Percentiles rank a stretch among this genome's conserved stretches.
Conservation (phyloP, 257 asterid genomes). For the Solanum raphanifolium region DNA sequence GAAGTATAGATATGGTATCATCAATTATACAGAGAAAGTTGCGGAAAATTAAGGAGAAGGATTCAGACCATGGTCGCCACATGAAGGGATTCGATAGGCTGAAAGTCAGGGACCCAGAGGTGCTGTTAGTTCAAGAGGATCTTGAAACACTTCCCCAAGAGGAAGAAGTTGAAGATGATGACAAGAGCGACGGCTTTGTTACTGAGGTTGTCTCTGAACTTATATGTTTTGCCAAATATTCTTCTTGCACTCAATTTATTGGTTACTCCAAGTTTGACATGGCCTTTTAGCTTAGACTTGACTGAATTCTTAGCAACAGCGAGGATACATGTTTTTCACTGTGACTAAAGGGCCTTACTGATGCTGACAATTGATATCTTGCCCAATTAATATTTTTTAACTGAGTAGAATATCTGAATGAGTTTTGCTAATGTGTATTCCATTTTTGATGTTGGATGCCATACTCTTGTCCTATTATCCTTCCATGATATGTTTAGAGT, state of each 20-base stretch:
- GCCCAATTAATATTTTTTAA: not conserved
- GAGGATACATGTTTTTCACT: not conserved
- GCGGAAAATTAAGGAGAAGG: conserved; percentile 97
- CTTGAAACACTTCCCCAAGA: conserved; percentile 26
- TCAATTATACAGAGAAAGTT: conserved; percentile 74
- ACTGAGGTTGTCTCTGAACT: conserved; percentile 39
- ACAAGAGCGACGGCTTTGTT: conserved; percentile 17
- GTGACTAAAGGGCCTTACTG: not conserved
- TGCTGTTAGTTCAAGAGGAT: conserved; percentile 21
- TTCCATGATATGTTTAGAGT: not conserved
- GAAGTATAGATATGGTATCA: conserved; percentile 73
- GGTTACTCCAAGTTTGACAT: not conserved
- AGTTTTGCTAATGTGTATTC: not conserved
- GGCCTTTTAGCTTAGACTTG: not conserved
- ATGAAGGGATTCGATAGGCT: conserved; percentile 75
- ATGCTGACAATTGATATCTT: not conserved
- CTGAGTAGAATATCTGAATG: not conserved
- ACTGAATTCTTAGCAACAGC: not conserved
- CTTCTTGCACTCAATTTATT: not conserved
- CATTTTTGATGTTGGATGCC: not conserved
- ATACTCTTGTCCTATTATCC: not conserved
- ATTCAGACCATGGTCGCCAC: conserved; percentile 84
- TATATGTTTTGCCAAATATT: not conserved
- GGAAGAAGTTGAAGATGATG: conserved; percentile 27
- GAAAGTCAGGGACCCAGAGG: conserved; percentile 48